Evolutionary conservation across 208 protist genomes (phyloP).

Genomic region (Wallacemonas sp.): DNA sequence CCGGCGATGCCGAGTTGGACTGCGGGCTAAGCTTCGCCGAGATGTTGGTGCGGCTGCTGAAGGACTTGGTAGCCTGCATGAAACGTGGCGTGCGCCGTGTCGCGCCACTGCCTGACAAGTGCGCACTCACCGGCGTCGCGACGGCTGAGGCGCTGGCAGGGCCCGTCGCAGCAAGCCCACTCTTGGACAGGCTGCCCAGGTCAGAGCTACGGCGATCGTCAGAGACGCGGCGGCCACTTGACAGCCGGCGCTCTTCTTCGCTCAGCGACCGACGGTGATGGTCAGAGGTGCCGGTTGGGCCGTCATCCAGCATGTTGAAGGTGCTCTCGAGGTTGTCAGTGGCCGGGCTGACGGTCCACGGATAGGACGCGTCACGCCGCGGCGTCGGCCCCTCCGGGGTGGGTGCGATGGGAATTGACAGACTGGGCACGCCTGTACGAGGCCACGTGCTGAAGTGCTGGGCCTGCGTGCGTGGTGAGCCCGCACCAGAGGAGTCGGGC

Average conservation of each 20-base stretch:
- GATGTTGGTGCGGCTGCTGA: constrained; percentile 20
- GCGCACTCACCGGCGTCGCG: constrained; percentile 1
- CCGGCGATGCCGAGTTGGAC: not conserved
- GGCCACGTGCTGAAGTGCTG: too few relatives aligned
- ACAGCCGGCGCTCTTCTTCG: too few relatives aligned
- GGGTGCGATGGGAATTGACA: not conserved
- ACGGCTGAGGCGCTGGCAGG: not conserved
- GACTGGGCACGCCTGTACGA: not conserved
- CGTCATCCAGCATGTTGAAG: too few relatives aligned
- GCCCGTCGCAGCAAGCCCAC: not conserved
- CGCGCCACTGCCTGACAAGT: not conserved
- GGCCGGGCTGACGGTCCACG: not conserved
- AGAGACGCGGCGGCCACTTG: too few relatives aligned
- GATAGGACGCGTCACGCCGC: not conserved
- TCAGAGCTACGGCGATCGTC: not conserved
- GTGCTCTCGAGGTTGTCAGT: not conserved
- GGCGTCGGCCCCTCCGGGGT: not conserved
- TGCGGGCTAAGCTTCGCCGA: not conserved
- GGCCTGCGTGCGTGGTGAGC: too few relatives aligned
- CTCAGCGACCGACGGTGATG: not conserved
- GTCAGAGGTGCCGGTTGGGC: too few relatives aligned
- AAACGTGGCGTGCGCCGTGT: constrained; percentile 28
- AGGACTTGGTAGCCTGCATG: constrained; percentile 44
- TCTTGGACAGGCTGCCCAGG: not conserved
- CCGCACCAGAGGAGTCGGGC: too few relatives aligned